Evolutionary conservation across 768 basidiomycete species (phyloP).

Genomic region (Suillus decipiens): DNA sequence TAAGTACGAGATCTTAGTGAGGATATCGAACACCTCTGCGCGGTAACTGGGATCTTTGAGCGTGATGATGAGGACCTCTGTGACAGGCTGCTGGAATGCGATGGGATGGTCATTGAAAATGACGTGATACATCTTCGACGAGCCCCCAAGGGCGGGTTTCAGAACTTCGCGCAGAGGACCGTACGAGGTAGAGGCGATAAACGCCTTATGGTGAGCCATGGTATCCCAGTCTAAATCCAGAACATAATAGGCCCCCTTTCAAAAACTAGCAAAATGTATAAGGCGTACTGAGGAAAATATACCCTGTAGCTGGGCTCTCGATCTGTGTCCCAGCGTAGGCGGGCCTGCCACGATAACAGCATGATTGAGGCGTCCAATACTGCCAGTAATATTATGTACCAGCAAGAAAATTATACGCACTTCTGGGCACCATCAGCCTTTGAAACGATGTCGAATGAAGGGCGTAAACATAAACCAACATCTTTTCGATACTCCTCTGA

Average conservation of each 20-base stretch:
- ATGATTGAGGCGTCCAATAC: background rate
- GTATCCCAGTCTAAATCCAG: conserved; percentile 29
- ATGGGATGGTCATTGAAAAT: conserved; percentile 17
- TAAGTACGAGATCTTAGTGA: conserved; percentile 17
- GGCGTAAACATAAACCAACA: background rate
- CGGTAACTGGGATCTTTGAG: conserved; percentile 29
- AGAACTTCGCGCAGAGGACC: conserved; percentile 9
- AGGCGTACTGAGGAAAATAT: conserved; percentile 24
- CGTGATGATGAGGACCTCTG: conserved; percentile 19
- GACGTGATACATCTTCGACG: conserved; percentile 23
- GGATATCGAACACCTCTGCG: conserved; percentile 11
- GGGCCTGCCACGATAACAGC: conserved; percentile 15
- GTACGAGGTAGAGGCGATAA: conserved; percentile 13
- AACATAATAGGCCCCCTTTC: background rate
- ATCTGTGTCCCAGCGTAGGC: too few species aligned
- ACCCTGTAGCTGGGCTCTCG: too few species aligned
- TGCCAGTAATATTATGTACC: conserved; percentile 5
- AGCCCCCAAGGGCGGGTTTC: conserved; percentile 10
- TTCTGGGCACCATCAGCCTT: too few species aligned
- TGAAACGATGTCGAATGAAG: too few species aligned
- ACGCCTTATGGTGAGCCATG: conserved; percentile 22
- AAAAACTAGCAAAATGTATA: background rate
- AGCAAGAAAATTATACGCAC: too few species aligned
- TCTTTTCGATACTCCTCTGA: conserved; percentile 15
- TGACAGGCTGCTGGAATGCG: conserved; percentile 26